phyloP scores from a whole-genome alignment of 805 yeast genomes.

The Grigorovia humatica region DNA sequence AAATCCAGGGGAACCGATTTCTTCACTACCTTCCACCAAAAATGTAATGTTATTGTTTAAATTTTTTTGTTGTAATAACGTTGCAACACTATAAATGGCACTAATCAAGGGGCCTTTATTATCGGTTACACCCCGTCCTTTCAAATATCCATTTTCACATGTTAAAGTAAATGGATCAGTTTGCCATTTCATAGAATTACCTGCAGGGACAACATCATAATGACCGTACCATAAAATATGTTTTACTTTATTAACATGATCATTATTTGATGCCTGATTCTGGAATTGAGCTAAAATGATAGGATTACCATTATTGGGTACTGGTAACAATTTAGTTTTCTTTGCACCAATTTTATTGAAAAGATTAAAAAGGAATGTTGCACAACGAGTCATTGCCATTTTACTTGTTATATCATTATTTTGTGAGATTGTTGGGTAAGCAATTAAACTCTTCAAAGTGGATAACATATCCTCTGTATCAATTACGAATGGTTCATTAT shows the following conservation, averaged over 20 bases:
- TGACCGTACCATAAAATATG: conserved; percentile 87
- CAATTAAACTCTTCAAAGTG: conserved; percentile 49
- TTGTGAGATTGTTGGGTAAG: conserved; percentile 71
- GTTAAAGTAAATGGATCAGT: conserved; percentile 70
- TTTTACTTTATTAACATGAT: conserved; percentile 16
- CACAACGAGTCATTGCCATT: conserved; percentile 79
- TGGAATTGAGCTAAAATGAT: conserved; percentile 67
- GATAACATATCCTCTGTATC: conserved; percentile 55
- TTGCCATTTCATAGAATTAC: conserved; percentile 51
- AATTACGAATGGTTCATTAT: conserved; percentile 10
- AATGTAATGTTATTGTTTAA: conserved; percentile 69
- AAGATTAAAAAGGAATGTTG: conserved; percentile 55
- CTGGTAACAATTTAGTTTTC: conserved; percentile 56
- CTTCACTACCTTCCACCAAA: conserved; percentile 91
- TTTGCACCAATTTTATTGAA: conserved; percentile 62
- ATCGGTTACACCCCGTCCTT: conserved; percentile 89
- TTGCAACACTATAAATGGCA: conserved; percentile 78
- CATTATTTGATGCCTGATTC: conserved; percentile 28
- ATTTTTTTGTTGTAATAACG: conserved; percentile 39
- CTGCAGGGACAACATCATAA: conserved; percentile 86
- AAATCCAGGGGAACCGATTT: conserved; percentile 83
- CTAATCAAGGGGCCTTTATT: conserved; percentile 91
- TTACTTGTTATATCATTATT: conserved; percentile 42
- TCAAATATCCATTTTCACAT: conserved; percentile 73
- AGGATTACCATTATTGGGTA: conserved; percentile 65